phyloP scores from a whole-genome alignment of 2,329 filamentous ascomycete genomes.

The Lizonia empirigonia region DNA sequence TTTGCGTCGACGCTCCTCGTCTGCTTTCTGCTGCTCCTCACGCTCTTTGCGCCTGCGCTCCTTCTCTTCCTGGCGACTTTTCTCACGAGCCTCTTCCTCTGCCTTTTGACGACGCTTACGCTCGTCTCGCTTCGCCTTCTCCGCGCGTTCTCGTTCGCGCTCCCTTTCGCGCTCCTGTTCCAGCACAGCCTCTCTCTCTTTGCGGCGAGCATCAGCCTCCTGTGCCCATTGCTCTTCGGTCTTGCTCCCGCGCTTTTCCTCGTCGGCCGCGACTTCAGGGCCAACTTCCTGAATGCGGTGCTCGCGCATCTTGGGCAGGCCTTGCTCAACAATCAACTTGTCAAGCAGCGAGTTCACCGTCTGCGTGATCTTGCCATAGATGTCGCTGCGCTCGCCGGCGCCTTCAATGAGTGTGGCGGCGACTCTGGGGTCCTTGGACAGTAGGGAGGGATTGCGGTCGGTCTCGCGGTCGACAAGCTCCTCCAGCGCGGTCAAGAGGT shows the following conservation, averaged over 20 bases:
- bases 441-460: slow-evolving; percentile 73
- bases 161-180: slow-evolving; percentile 67
- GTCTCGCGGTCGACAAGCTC: slow-evolving; percentile 75
- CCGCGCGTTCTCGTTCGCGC: slow-evolving; percentile 59
- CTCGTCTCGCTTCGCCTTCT: slow-evolving; percentile 62
- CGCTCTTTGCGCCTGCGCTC: slow-evolving; percentile 48
- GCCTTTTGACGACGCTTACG: slow-evolving; percentile 57
- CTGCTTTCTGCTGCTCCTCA: slow-evolving; percentile 38
- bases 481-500: slow-evolving; percentile 69
- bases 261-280: slow-evolving; percentile 68
- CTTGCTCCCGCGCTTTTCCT: slow-evolving; percentile 69
- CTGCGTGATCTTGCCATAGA: slow-evolving; percentile 73
- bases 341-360: slow-evolving; percentile 73
- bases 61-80: slow-evolving; percentile 53
- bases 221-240: slow-evolving; percentile 75
- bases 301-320: slow-evolving; percentile 72
- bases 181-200: slow-evolving; percentile 66
- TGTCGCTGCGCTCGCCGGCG: slow-evolving; percentile 74
- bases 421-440: slow-evolving; percentile 75
- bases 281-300: slow-evolving; percentile 72
- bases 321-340: slow-evolving; percentile 62
- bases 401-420: slow-evolving; percentile 78
- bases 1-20: slow-evolving; percentile 40
- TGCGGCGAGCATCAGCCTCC: slow-evolving; percentile 66
- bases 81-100: slow-evolving; percentile 53